phyloP scores from a whole-genome alignment of 164 flowering plant species.

The Umbilicus rupestris region DNA sequence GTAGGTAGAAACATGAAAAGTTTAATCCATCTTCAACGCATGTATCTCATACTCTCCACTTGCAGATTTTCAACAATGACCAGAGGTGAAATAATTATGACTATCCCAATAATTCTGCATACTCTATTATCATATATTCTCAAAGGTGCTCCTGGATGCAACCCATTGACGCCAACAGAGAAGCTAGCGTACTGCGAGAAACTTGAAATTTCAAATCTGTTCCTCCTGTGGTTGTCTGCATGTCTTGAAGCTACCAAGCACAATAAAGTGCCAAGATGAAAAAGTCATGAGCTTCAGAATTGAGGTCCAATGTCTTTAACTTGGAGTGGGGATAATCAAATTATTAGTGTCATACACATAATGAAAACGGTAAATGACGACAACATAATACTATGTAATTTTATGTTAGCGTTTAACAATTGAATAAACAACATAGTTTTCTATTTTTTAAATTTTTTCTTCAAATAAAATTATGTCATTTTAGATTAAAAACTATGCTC shows the following conservation, averaged over 20 bases:
- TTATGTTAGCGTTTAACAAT: no score
- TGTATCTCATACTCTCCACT: not conserved
- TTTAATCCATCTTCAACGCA: not conserved
- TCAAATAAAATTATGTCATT: no score
- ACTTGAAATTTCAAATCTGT: conserved; percentile 40
- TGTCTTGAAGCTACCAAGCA: conserved; percentile 31
- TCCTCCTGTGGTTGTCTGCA: conserved; percentile 29
- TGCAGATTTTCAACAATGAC: not conserved
- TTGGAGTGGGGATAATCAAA: not conserved
- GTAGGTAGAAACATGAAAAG: not conserved
- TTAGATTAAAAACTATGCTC: no score
- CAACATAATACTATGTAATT: no score
- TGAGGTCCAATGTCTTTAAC: not conserved
- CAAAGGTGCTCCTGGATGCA: conserved; percentile 33
- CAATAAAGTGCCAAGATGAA: not conserved
- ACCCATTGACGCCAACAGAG: conserved; percentile 39
- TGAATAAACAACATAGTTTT: no score
- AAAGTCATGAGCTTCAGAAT: not conserved
- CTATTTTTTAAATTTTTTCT: no score
- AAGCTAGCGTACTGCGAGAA: conserved; percentile 30
- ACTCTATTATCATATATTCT: not conserved
- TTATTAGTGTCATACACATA: not conserved
- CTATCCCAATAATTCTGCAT: not conserved
- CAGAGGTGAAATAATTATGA: not conserved
- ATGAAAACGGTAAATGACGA: not conserved